Percentiles rank a stretch among this genome's conserved stretches.
Evolutionary conservation across 164 flowering plant genomes (phyloP).

Genomic region (Vitis labrusca): DNA sequence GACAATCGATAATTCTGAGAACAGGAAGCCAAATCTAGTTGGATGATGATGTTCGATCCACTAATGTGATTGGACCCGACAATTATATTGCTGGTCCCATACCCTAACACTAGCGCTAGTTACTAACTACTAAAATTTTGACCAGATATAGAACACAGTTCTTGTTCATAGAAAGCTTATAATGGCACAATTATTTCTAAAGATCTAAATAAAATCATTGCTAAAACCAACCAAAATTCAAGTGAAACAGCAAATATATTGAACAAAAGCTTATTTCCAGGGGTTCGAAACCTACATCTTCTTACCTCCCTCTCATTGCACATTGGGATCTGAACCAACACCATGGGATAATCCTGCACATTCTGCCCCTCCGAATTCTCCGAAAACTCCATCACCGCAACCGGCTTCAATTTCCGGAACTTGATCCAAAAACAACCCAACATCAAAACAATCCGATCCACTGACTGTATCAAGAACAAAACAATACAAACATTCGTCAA

Average conservation of each 20-base stretch:
- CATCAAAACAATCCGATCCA: conserved; percentile 76
- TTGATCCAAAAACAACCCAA: conserved; percentile 89
- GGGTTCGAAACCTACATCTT: conserved; percentile 55
- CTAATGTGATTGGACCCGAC: no score
- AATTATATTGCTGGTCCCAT: no score
- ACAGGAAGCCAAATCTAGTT: no score
- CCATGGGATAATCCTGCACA: conserved; percentile 78
- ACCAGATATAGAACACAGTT: no score
- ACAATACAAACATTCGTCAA: conserved; percentile 72
- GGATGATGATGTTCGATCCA: no score
- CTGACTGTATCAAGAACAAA: conserved; percentile 79
- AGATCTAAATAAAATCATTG: no score
- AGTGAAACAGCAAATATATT: neutral
- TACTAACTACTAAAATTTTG: no score
- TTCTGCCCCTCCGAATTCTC: conserved; percentile 29
- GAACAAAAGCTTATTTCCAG: neutral
- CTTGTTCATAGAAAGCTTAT: no score
- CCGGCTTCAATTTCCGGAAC: conserved; percentile 61
- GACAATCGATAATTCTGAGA: no score
- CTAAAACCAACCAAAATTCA: neutral
- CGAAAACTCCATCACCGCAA: conserved; percentile 36
- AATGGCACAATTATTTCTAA: no score
- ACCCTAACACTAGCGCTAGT: no score
- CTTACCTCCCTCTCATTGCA: conserved; percentile 99
- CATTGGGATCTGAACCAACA: conserved; percentile 92